These are phyloP conservation scores for Xylaria nigripes DNA, from an alignment of 495 filamentous ascomycete genomes.

Conservation along the genomic window DNA sequence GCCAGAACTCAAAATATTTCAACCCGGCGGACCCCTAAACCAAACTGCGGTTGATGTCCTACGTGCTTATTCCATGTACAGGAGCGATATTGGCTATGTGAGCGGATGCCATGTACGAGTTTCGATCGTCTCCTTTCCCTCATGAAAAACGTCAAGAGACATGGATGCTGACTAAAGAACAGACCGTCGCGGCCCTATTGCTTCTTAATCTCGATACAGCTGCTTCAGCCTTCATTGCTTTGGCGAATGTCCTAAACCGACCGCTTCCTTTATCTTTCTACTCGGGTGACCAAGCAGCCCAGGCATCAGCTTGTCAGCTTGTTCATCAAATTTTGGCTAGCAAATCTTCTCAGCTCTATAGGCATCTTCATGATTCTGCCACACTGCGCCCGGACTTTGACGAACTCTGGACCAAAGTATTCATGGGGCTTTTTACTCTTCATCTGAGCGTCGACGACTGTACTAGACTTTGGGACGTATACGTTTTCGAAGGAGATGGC, in stretches of 20 bases:
- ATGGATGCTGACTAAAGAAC: constrained; percentile 17
- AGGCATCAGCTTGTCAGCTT: constrained; percentile 61
- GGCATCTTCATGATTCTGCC: constrained; percentile 50
- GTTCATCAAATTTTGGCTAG: constrained; percentile 61
- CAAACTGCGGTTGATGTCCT: constrained; percentile 70
- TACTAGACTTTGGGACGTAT: constrained; percentile 84
- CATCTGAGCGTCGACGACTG: constrained; percentile 59
- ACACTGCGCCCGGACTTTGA: constrained; percentile 33
- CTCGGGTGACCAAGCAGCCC: constrained; percentile 64
- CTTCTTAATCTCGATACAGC: constrained; percentile 72
- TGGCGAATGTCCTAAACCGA: constrained; percentile 86
- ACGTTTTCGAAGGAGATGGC: constrained; percentile 85
- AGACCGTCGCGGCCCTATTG: constrained; percentile 80
- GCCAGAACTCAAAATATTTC: constrained; percentile 78
- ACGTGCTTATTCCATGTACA: constrained; percentile 86
- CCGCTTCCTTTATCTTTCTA: constrained; percentile 83
- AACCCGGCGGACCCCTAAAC: constrained; percentile 66
- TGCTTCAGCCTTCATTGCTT: constrained; percentile 64
- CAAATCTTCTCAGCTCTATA: constrained; percentile 62
- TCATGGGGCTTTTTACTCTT: constrained; percentile 46
- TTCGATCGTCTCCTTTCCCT: background rate
- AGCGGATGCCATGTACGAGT: constrained; percentile 69
- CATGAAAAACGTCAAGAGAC: background rate
- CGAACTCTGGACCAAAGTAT: constrained; percentile 43
- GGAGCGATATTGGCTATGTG: constrained; percentile 86